These are phyloP conservation scores for Xanthoconium separans DNA, from an alignment of 1,284 basidiomycete genomes.

Conservation along the genomic window DNA sequence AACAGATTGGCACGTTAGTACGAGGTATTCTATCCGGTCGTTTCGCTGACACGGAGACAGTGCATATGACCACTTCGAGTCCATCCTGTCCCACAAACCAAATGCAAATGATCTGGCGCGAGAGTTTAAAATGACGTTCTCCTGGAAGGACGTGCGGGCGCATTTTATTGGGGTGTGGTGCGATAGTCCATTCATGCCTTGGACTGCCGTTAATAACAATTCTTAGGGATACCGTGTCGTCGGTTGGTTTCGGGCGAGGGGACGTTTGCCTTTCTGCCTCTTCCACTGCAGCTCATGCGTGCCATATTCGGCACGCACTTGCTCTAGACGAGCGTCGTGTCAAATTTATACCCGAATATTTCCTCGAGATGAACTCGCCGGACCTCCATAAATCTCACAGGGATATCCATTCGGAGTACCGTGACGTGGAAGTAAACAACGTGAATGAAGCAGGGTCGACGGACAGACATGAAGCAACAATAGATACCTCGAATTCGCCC, in stretches of 20 bases:
- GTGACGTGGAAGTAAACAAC: background rate
- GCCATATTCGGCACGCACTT: constrained; percentile 4
- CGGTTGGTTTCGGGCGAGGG: constrained; percentile 1
- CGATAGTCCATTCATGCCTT: background rate
- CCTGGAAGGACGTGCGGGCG: constrained; percentile 1
- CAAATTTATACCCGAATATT: constrained; percentile 9
- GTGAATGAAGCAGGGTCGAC: background rate
- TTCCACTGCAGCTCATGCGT: constrained; percentile 3
- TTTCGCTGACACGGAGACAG: background rate
- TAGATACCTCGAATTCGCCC: background rate
- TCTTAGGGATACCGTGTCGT: constrained; percentile 9
- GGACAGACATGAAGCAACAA: background rate
- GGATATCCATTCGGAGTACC: background rate
- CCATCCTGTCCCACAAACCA: constrained; percentile 1
- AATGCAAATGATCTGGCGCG: constrained; percentile 5
- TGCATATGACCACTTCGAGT: constrained; percentile 8
- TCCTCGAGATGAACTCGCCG: constrained; percentile 8
- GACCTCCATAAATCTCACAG: background rate
- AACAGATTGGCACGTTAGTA: constrained; percentile 19
- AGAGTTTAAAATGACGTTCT: constrained; percentile 4
- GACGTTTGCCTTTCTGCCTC: constrained; percentile 5
- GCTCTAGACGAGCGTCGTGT: constrained; percentile 8
- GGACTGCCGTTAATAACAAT: background rate
- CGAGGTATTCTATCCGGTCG: too few relatives aligned
- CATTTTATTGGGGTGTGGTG: constrained; percentile 12